These are phyloP conservation scores for Tulasnella sp. DNA, from an alignment of 768 basidiomycete genomes.

Conservation along the genomic window DNA sequence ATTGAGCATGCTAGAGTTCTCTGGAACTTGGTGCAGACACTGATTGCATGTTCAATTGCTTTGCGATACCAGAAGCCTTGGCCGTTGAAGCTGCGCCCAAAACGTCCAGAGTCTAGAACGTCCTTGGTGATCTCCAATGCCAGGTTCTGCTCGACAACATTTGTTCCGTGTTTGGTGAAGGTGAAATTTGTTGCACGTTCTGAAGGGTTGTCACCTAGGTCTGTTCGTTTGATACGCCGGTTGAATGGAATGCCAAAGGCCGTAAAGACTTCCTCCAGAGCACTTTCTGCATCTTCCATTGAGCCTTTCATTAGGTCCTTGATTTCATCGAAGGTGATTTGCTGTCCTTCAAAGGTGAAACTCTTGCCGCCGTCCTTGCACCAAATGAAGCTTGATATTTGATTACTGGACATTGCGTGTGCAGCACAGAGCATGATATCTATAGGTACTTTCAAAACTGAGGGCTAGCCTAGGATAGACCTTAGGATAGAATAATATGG, in stretches of 20 bases:
- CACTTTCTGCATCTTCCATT: background rate
- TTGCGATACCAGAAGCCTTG: background rate
- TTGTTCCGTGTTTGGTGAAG: background rate
- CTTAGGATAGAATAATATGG: no score
- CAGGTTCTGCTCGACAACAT: background rate
- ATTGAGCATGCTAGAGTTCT: background rate
- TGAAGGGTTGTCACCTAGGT: background rate
- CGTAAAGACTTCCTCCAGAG: background rate
- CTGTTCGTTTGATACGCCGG: background rate
- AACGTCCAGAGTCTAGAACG: background rate
- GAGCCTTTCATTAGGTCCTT: no score
- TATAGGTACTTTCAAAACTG: no score
- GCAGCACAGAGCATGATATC: no score
- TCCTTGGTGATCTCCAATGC: background rate
- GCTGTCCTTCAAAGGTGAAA: background rate
- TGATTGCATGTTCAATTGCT: background rate
- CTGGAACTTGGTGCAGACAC: background rate
- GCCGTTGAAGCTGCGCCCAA: background rate
- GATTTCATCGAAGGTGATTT: background rate
- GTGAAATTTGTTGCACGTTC: background rate
- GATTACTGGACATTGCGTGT: no score
- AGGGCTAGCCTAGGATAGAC: no score
- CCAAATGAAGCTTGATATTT: no score
- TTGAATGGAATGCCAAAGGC: background rate
- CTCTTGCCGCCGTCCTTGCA: no score